These are phyloP conservation scores for Arbutus unedo DNA, from an alignment of 148 eudicot genomes.

Conservation along the genomic window DNA sequence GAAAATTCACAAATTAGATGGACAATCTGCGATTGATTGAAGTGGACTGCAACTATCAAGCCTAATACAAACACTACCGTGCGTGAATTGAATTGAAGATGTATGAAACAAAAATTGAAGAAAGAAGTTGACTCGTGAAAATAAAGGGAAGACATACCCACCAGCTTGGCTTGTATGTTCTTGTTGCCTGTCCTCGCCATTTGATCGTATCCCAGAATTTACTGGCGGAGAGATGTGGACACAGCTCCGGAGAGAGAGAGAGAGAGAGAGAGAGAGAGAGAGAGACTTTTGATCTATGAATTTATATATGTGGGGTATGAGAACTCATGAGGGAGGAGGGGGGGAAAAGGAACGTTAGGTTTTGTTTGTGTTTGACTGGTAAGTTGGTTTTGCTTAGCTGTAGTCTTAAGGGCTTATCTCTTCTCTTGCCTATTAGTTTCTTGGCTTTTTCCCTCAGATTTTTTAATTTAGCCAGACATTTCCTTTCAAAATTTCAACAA, in stretches of 20 bases:
- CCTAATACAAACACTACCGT: not conserved
- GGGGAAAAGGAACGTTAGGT: slow-evolving; percentile 23
- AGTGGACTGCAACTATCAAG: not conserved
- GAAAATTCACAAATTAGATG: not conserved
- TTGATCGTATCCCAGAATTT: slow-evolving; percentile 13
- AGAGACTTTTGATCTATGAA: too few relatives aligned
- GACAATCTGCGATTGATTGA: not conserved
- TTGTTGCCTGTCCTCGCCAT: slow-evolving; percentile 38
- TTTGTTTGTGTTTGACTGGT: slow-evolving; percentile 24
- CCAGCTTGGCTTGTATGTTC: slow-evolving; percentile 67
- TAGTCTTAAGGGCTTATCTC: not conserved
- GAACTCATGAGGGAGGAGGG: not conserved
- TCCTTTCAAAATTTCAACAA: too few relatives aligned
- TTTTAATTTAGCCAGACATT: too few relatives aligned
- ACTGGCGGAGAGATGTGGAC: not conserved
- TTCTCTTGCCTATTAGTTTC: not conserved
- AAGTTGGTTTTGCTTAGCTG: slow-evolving; percentile 8
- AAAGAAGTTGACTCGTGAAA: not conserved
- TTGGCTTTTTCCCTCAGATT: too few relatives aligned
- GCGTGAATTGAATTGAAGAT: not conserved
- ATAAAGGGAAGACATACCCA: slow-evolving; percentile 42
- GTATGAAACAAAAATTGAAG: not conserved
- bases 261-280: slow-evolving; percentile 10
- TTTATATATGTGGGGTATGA: too few relatives aligned
- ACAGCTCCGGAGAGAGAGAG: not conserved